Conservation (phyloP, 371 early-diverging fungal genomes). For the Mucor indicus region DNA sequence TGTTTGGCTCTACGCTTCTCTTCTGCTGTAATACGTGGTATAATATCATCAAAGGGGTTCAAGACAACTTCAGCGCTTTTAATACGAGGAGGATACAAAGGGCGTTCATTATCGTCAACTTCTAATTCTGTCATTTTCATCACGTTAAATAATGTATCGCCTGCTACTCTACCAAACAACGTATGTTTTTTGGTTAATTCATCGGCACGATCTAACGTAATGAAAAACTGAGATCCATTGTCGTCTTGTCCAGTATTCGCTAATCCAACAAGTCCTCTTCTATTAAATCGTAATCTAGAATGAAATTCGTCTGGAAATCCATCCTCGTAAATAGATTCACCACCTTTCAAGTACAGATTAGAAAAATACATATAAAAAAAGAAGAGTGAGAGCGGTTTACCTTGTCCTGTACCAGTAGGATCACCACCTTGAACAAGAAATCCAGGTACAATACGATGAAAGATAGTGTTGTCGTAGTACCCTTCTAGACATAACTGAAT, state of each 20-base stretch:
- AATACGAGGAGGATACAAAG: slow-evolving; percentile 76
- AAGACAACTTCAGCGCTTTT: slow-evolving; percentile 64
- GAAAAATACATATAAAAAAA: not conserved
- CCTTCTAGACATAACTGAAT: slow-evolving; percentile 85
- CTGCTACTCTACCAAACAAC: slow-evolving; percentile 92
- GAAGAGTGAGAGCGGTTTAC: too few species aligned
- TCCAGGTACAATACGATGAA: slow-evolving; percentile 84
- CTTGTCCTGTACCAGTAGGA: slow-evolving; percentile 82
- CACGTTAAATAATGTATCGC: slow-evolving; percentile 89
- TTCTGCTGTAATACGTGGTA: slow-evolving; percentile 70
- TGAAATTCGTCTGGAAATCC: slow-evolving; percentile 92
- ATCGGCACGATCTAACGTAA: slow-evolving; percentile 84
- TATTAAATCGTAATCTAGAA: slow-evolving; percentile 82
- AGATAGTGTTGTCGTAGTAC: slow-evolving; percentile 81
- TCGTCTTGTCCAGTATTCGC: slow-evolving; percentile 82
- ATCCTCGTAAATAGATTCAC: slow-evolving; percentile 83
- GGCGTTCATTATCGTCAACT: slow-evolving; percentile 75
- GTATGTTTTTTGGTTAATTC: slow-evolving; percentile 88
- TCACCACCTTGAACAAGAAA: slow-evolving; percentile 98
- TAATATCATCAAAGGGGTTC: slow-evolving; percentile 93
- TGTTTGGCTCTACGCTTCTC: slow-evolving; percentile 45
- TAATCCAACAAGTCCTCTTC: slow-evolving; percentile 89
- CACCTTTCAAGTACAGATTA: slow-evolving; percentile 57
- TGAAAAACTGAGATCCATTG: slow-evolving; percentile 92
- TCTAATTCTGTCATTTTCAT: slow-evolving; percentile 85